Percentiles rank a stretch among this genome's conserved stretches.
Evolutionary conservation across 2,329 filamentous ascomycete species (phyloP).

Genomic region (Sclerotinia spermophila): DNA sequence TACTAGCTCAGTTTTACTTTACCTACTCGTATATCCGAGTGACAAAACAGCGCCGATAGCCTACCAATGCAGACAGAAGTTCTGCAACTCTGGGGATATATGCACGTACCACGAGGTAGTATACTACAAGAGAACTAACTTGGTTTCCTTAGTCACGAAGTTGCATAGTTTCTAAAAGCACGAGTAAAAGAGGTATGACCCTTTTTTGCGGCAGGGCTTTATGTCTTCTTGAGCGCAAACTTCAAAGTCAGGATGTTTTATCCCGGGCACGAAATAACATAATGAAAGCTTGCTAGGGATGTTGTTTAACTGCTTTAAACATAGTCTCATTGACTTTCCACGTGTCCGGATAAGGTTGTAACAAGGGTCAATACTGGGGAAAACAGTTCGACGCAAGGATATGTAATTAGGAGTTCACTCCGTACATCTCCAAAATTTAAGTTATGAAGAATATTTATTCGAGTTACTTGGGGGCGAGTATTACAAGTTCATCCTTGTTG

Average conservation of each 20-base stretch:
- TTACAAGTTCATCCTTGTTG: not conserved
- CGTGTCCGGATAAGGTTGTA: no score
- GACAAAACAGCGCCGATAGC: no score
- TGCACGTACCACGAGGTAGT: not conserved
- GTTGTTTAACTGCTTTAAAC: not conserved
- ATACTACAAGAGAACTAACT: not conserved
- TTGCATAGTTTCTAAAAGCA: not conserved
- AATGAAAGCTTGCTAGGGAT: accelerated
- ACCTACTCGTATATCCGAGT: not conserved
- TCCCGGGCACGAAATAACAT: no score
- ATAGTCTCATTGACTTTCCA: not conserved
- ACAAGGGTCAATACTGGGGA: not conserved
- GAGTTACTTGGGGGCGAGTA: no score
- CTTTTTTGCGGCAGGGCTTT: not conserved
- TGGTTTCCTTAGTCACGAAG: not conserved
- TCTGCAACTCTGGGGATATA: not conserved
- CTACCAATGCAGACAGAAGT: not conserved
- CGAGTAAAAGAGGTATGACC: not conserved
- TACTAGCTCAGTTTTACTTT: no score
- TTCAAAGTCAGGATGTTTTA: no score
- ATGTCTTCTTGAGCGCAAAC: not conserved
- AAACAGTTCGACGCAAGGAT: not conserved
- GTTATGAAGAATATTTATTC: not conserved
- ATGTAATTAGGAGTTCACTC: not conserved
- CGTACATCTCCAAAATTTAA: not conserved